Percentiles rank a stretch among this genome's conserved stretches.
phyloP scores from a whole-genome alignment of 2,329 filamentous ascomycete species.

The Ophiocordyceps australis region DNA sequence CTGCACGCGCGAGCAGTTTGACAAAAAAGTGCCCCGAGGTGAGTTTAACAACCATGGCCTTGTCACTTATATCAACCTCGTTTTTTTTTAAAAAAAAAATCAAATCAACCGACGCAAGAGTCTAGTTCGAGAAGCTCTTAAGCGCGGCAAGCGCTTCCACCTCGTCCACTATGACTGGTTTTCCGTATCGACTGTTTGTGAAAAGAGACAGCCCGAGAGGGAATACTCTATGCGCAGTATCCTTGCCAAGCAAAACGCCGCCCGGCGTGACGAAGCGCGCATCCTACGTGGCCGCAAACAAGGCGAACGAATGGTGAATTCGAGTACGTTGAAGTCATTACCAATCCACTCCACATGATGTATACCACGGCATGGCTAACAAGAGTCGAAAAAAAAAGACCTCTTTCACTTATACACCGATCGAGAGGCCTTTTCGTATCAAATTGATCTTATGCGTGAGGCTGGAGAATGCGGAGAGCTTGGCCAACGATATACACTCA shows the following conservation, averaged over 20 bases:
- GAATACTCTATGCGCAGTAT: slow-evolving; percentile 23
- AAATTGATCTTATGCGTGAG: slow-evolving; percentile 40
- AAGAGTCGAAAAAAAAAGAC: too few species aligned
- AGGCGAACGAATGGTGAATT: slow-evolving; percentile 25
- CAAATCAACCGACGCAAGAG: too few species aligned
- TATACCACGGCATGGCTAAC: too few species aligned
- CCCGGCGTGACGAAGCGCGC: slow-evolving; percentile 13
- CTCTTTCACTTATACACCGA: slow-evolving; percentile 51
- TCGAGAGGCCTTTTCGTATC: slow-evolving; percentile 40
- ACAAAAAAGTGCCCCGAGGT: slow-evolving; percentile 20
- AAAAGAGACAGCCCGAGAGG: slow-evolving; percentile 11
- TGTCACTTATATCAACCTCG: too few species aligned
- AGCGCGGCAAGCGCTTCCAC: slow-evolving; percentile 13
- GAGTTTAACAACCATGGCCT: slow-evolving; percentile 1
- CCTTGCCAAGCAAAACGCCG: slow-evolving; percentile 11
- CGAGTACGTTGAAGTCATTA: slow-evolving; percentile 19
- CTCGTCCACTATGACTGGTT: slow-evolving; percentile 35
- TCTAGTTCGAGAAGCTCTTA: slow-evolving; percentile 20
- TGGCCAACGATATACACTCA: slow-evolving; percentile 40
- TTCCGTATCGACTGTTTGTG: slow-evolving; percentile 20
- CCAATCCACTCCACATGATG: background rate
- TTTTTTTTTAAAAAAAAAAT: too few species aligned
- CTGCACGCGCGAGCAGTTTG: slow-evolving; percentile 42
- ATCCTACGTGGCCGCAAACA: slow-evolving; percentile 18
- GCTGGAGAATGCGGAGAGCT: slow-evolving; percentile 20